Base-by-base conservation (phyloP, 495 filamentous ascomycete species). In the Penicillium robsamsonii region DNA sequence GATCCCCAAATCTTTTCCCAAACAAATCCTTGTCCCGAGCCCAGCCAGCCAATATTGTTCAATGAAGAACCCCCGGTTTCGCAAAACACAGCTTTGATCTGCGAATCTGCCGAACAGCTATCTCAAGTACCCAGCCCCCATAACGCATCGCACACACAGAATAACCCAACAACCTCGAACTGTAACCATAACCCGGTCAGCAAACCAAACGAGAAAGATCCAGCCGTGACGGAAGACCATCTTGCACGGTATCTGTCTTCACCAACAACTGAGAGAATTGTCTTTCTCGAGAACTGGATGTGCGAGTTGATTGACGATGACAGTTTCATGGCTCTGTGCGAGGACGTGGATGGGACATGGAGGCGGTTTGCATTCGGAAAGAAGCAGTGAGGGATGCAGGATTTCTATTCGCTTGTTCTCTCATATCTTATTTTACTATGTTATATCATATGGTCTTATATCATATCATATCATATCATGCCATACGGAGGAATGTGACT, bases 311-410 rank as follows among this genome's bases (percentile, higher is more conserved):
- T 80, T 3, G 61, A 76, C 30, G 75, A 82, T 44, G 74, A 78
- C 29, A 63, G 59, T 4, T 82, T 82, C 38, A 50, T 71, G 25
- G 58, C 67, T 38, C 63, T 82, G 12, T 74, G 70, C 30, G 62
- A 72, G 45, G 77, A 78, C 67, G 61, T 80, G 1, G 75, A 82
- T 52, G 66, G 62, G 1, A 62, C 70, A 9, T 81, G 77, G 76
- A 65, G 56, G 45, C 73, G 77, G 24, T 70, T 79, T 58, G 71
- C 69, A 15, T 61, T 78, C 57, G 75, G 77, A 3, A 64, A 58
- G 41, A 66, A 45, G 29, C 30, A 45, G 17, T 64, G 17, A 58
- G 44, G 40, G 12, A 17, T 38, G 35, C n/a, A 0, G 5, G 5
- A 17, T 6, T 17, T n/a, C 15, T 38, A 38, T 38, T 38, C 6